phyloP scores from a whole-genome alignment of 208 protist genomes.

The Leishmania braziliensis region DNA sequence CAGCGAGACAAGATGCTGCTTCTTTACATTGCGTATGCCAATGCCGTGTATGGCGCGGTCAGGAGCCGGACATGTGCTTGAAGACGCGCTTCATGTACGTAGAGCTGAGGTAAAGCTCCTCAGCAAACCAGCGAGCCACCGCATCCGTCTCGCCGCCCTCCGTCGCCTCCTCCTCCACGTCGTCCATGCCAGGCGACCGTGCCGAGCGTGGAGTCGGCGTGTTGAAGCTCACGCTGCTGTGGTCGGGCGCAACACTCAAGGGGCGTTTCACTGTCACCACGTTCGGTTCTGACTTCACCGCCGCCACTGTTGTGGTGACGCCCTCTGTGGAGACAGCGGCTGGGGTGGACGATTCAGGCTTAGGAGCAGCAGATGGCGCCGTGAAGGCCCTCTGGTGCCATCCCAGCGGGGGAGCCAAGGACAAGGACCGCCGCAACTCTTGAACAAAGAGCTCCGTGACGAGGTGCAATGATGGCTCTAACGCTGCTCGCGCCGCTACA shows the following conservation, averaged over 20 bases:
- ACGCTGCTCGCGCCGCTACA: slow-evolving; percentile 47
- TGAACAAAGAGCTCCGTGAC: slow-evolving; percentile 48
- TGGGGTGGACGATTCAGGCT: neutral
- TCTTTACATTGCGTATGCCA: neutral
- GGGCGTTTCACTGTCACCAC: slow-evolving; percentile 16
- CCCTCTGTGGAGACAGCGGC: neutral
- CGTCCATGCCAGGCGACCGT: slow-evolving; percentile 1
- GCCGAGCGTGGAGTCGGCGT: neutral
- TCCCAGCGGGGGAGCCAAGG: neutral
- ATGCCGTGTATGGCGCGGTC: neutral
- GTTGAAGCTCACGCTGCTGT: neutral
- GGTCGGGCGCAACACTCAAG: neutral
- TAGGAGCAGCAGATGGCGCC: neutral
- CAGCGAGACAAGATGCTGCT: neutral
- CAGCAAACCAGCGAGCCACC: slow-evolving; percentile 21
- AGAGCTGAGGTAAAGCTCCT: slow-evolving; percentile 33
- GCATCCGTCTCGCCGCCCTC: slow-evolving; percentile 1
- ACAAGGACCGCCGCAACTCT: slow-evolving; percentile 21
- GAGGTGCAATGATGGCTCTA: slow-evolving; percentile 52
- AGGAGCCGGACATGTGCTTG: slow-evolving; percentile 21
- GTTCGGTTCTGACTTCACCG: neutral
- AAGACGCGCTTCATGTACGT: slow-evolving; percentile 43
- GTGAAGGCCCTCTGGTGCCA: slow-evolving; percentile 5
- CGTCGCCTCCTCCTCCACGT: slow-evolving; percentile 5
- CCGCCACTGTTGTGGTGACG: neutral